Base-by-base conservation (phyloP, 2,329 filamentous ascomycete genomes). In the Proliferodiscus dingleyae region DNA sequence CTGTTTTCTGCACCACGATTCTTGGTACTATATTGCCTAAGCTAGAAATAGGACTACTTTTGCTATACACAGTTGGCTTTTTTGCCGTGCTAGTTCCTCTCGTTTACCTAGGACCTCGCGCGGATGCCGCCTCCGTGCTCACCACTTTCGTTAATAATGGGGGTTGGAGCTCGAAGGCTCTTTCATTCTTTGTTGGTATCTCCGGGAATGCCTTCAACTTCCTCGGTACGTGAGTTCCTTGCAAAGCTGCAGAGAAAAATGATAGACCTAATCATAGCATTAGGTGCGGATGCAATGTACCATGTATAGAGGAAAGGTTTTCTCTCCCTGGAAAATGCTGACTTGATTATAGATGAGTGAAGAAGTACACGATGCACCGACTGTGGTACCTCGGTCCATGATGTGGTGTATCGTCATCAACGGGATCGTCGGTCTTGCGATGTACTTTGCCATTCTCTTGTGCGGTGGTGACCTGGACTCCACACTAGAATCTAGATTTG, bases 401-500 rank as follows among this genome's bases (percentile, higher is more conserved):
- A 68, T 79, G 33, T 62, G 66, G 2, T 69, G 68, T 2, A 64
- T 78, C 0, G 49, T 68, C 0, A 63, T 80, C 39, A 80, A 80
- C 45, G 75, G 72, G 3, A 54, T 68, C 0, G 61, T 77, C 0
- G 78, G 77, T 0, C 74, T 80, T 36, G 66, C 71, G n/a, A 76
- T 80, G 66, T 56, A 79, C n/a, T 65, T 80, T 10, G 72, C 75
- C 1, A 64, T 77, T 28, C 67, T 77, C 6, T 81, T 80, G 52
- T 59, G 55, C 36, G 43, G 60, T 7, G 58, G 57, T 13, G 51
- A 60, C 26, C 37, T 59, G 5, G 43, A 51, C 4, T 23, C 24
- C 15, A 74, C 71, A 22, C 64, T 80, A 13, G 69, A 68, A 2
- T 68, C 80, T 44, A 61, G 76, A 9, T 65, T 71, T 9, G 58